phyloP scores from a whole-genome alignment of 306 rosid species.

The Canavalia gladiata region DNA sequence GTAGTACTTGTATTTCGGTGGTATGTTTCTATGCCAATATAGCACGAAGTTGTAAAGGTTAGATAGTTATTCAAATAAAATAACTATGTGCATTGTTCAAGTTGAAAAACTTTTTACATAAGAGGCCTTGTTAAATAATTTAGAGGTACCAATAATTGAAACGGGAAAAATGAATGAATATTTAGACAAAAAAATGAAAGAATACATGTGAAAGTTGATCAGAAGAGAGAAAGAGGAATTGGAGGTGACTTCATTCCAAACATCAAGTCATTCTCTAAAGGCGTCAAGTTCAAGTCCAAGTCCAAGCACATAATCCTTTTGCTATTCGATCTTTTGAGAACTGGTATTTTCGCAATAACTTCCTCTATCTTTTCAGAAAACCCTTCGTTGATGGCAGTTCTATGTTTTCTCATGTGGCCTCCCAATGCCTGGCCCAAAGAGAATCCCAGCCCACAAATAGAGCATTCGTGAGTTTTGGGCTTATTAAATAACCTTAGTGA shows the following conservation, averaged over 20 bases:
- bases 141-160: background rate
- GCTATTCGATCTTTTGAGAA: slow-evolving; percentile 67
- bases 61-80: no score
- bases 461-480: slow-evolving; percentile 68
- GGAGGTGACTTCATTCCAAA: slow-evolving; percentile 56
- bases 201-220: slow-evolving; percentile 25
- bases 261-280: slow-evolving; percentile 71
- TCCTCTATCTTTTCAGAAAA: slow-evolving; percentile 37
- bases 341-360: slow-evolving; percentile 52
- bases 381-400: slow-evolving; percentile 43
- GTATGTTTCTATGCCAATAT: no score
- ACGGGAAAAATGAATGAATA: slow-evolving; percentile 8
- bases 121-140: no score
- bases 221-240: slow-evolving; percentile 31
- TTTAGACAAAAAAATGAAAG: slow-evolving; percentile 41
- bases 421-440: slow-evolving; percentile 88
- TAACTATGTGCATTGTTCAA: no score
- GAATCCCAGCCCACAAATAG: slow-evolving; percentile 73
- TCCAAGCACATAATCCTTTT: slow-evolving; percentile 61
- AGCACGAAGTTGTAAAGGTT: no score
- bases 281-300: slow-evolving; percentile 78
- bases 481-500: slow-evolving; percentile 33
- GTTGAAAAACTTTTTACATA: no score
- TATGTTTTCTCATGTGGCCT: slow-evolving; percentile 90
- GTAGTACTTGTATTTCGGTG: no score